Percentiles rank a stretch among this genome's conserved stretches.
These are phyloP conservation scores for Zygosaccharomyces pseudorouxii DNA, from an alignment of 805 yeast genomes.

Conservation along the genomic window DNA sequence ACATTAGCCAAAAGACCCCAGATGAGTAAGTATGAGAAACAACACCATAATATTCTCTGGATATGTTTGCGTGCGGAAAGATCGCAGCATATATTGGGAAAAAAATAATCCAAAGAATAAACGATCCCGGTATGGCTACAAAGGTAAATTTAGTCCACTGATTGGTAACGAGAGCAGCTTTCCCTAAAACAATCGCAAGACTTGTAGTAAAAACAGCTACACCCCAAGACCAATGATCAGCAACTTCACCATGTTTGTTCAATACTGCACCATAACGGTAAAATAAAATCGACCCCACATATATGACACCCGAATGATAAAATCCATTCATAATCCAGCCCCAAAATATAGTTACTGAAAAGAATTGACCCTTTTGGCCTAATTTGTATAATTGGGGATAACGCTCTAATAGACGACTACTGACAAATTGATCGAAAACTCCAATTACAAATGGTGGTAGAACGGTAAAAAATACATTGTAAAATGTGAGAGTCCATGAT, in stretches of 20 bases:
- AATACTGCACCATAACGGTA: conserved; percentile 64
- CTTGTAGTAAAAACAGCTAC: conserved; percentile 84
- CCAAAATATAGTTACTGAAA: conserved; percentile 92
- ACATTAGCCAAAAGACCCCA: conserved; percentile 75
- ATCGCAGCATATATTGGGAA: conserved; percentile 83
- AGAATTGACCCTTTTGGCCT: conserved; percentile 84
- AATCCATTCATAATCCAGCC: conserved; percentile 96
- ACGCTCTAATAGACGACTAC: conserved; percentile 80
- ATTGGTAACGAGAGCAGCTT: conserved; percentile 87
- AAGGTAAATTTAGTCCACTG: conserved; percentile 94
- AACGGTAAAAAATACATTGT: conserved; percentile 91
- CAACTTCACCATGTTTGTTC: conserved; percentile 56
- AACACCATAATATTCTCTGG: conserved; percentile 81
- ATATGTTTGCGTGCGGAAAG: conserved; percentile 79
- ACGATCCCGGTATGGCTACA: conserved; percentile 92
- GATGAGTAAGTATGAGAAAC: conserved; percentile 72
- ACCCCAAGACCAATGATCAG: conserved; percentile 95
- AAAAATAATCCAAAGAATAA: conserved; percentile 73
- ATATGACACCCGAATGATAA: conserved; percentile 84
- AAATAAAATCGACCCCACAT: conserved; percentile 63
- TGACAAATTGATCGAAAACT: conserved; percentile 92
- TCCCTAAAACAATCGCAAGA: conserved; percentile 83
- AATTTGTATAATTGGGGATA: conserved; percentile 90
- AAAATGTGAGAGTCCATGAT: conserved; percentile 96
- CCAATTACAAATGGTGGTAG: conserved; percentile 96